Evolutionary conservation across 2,329 filamentous ascomycete species (phyloP).

Genomic region (Corniculantispora saksenae): DNA sequence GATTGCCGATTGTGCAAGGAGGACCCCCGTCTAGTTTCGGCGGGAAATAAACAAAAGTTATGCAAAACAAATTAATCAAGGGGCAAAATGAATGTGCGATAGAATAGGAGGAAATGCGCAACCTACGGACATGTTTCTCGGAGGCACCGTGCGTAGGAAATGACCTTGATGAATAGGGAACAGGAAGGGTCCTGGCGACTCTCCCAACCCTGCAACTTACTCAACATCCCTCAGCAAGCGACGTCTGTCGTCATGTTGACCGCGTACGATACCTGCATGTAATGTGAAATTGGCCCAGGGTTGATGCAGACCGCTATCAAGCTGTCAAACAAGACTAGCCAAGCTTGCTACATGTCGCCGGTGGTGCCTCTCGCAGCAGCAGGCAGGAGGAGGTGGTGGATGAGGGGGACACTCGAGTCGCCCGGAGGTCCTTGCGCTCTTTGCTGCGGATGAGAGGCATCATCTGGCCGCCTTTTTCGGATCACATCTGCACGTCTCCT

Average conservation of each 20-base stretch:
- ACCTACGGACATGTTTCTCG: too few relatives aligned
- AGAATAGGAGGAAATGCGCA: too few relatives aligned
- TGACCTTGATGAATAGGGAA: too few relatives aligned
- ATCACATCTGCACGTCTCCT: neutral
- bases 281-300: slow-evolving; percentile 2
- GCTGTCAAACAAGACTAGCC: neutral
- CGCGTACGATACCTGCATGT: neutral
- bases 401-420: slow-evolving; percentile 3
- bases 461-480: neutral
- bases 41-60: neutral
- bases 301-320: slow-evolving; percentile 8
- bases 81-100: too few relatives aligned
- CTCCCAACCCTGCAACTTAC: neutral
- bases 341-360: neutral
- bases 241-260: neutral
- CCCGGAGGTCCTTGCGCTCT: neutral
- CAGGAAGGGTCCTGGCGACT: neutral
- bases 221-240: neutral
- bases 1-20: neutral
- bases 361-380: too few relatives aligned
- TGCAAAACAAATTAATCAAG: too few relatives aligned
- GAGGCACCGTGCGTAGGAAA: neutral
- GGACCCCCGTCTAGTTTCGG: too few relatives aligned
- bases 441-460: neutral
- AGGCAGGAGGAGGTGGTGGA: too few relatives aligned